Percentiles rank a stretch among this genome's conserved stretches.
Evolutionary conservation across 106 monocot species (phyloP).

Genomic region (Dendrobium huoshanense): DNA sequence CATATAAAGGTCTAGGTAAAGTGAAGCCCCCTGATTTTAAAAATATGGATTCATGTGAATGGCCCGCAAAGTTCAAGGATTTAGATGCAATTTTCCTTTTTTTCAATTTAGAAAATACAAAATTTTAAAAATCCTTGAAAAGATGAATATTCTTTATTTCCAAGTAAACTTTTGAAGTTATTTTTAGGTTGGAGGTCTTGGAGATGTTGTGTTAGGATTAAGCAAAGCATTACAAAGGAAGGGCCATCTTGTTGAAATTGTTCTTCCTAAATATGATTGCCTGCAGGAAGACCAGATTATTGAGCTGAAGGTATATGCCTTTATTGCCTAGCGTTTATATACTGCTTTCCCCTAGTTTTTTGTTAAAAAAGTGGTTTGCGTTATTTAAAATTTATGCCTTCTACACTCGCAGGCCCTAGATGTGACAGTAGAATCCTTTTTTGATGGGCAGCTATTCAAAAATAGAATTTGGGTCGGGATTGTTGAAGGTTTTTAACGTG

Average conservation of each 20-base stretch:
- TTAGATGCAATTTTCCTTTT: not conserved
- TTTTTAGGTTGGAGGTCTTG: slow-evolving; percentile 78
- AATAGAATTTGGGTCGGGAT: slow-evolving; percentile 92
- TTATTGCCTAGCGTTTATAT: not conserved
- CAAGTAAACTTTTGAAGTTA: slow-evolving; percentile 1
- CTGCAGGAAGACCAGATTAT: slow-evolving; percentile 44
- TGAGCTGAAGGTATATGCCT: slow-evolving; percentile 48
- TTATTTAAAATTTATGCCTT: not conserved
- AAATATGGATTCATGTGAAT: not conserved
- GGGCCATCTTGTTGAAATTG: slow-evolving; percentile 87
- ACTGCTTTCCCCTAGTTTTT: not conserved
- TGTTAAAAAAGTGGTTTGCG: not conserved
- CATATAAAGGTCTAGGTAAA: not conserved
- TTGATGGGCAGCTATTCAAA: slow-evolving; percentile 73
- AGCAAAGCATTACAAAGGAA: slow-evolving; percentile 80
- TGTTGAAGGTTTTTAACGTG: slow-evolving; percentile 41
- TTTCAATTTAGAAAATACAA: not conserved
- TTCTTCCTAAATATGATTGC: slow-evolving; percentile 97
- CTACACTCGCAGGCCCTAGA: slow-evolving; percentile 54
- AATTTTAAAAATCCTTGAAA: not conserved
- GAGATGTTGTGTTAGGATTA: slow-evolving; percentile 89
- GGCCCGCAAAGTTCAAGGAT: not conserved
- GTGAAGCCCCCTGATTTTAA: not conserved
- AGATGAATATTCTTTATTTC: slow-evolving; percentile 4
- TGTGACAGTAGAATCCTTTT: slow-evolving; percentile 56